phyloP scores from a whole-genome alignment of 2,329 filamentous ascomycete genomes.

The Niveomyces coronatus region DNA sequence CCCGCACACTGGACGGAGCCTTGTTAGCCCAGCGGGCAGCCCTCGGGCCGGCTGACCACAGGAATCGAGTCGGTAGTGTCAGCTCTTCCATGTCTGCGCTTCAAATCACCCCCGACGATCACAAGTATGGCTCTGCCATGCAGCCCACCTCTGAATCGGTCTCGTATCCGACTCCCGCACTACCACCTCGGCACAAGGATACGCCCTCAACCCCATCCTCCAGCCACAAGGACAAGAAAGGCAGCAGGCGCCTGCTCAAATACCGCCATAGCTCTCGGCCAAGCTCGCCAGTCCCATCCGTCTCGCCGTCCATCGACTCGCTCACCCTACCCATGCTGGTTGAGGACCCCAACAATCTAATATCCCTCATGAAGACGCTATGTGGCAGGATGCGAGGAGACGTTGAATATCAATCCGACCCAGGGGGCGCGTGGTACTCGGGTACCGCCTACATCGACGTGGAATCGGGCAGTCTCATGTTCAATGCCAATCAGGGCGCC shows the following conservation, averaged over 20 bases:
- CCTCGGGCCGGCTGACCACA: slow-evolving; percentile 34
- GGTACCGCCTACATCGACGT: slow-evolving; percentile 74
- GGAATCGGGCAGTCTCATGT: slow-evolving; percentile 63
- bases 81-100: slow-evolving; percentile 46
- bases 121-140: slow-evolving; percentile 24
- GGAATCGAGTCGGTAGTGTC: slow-evolving; percentile 60
- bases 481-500: slow-evolving; percentile 57
- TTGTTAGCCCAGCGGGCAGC: slow-evolving; percentile 36
- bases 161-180: slow-evolving; percentile 29
- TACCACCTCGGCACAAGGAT: slow-evolving; percentile 20
- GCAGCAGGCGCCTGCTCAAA: slow-evolving; percentile 44
- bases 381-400: slow-evolving; percentile 73
- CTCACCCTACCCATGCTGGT: slow-evolving; percentile 50
- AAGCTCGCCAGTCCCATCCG: slow-evolving; percentile 44
- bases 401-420: slow-evolving; percentile 58
- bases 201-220: slow-evolving; percentile 20
- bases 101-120: slow-evolving; percentile 41
- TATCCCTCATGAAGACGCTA: slow-evolving; percentile 66
- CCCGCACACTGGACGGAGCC: slow-evolving; percentile 47
- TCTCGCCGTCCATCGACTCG: slow-evolving; percentile 49
- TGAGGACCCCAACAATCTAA: slow-evolving; percentile 59
- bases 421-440: slow-evolving; percentile 51
- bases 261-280: slow-evolving; percentile 42
- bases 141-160: slow-evolving; percentile 29
- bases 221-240: slow-evolving; percentile 32